These are phyloP conservation scores for Thielaviopsis ethacetica DNA, from an alignment of 2,329 filamentous ascomycete genomes.

Conservation along the genomic window DNA sequence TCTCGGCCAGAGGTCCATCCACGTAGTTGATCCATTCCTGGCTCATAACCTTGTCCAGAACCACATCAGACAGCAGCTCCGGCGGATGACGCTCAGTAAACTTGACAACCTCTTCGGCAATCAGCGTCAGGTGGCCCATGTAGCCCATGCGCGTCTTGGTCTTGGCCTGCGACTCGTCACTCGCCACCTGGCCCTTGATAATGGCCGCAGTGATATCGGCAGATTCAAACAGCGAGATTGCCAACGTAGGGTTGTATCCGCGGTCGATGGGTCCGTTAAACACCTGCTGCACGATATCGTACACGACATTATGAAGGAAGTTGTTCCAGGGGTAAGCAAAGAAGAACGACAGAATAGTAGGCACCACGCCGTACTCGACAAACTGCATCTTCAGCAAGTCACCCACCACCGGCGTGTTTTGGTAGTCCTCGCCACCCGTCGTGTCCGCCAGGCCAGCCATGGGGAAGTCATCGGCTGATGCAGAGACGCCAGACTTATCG, in stretches of 20 bases:
- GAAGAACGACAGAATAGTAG: constrained; percentile 95
- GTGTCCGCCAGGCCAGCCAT: neutral
- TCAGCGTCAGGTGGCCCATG: constrained; percentile 94
- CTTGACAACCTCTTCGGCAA: constrained; percentile 96
- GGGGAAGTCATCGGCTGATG: constrained; percentile 1
- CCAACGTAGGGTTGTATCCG: constrained; percentile 77
- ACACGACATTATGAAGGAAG: constrained; percentile 96
- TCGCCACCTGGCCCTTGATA: constrained; percentile 73
- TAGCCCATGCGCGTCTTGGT: constrained; percentile 88
- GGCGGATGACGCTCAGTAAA: constrained; percentile 90
- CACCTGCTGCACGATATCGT: constrained; percentile 96
- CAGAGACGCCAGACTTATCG: neutral
- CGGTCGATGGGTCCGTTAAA: constrained; percentile 98
- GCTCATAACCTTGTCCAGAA: constrained; percentile 78
- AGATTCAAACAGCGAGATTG: constrained; percentile 82
- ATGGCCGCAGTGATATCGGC: constrained; percentile 84
- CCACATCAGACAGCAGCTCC: constrained; percentile 66
- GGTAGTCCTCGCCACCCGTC: neutral
- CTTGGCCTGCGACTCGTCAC: constrained; percentile 68
- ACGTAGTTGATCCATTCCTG: constrained; percentile 90
- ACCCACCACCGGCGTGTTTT: constrained; percentile 57
- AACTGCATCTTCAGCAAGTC: constrained; percentile 94
- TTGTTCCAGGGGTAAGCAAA: constrained; percentile 99
- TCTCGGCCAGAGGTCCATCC: constrained; percentile 82
- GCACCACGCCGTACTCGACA: constrained; percentile 84